Evolutionary conservation across 257 asterid genomes (phyloP), one percentile per base, ranked within the genome.

Genomic region (Linaria vulgaris): DNA sequence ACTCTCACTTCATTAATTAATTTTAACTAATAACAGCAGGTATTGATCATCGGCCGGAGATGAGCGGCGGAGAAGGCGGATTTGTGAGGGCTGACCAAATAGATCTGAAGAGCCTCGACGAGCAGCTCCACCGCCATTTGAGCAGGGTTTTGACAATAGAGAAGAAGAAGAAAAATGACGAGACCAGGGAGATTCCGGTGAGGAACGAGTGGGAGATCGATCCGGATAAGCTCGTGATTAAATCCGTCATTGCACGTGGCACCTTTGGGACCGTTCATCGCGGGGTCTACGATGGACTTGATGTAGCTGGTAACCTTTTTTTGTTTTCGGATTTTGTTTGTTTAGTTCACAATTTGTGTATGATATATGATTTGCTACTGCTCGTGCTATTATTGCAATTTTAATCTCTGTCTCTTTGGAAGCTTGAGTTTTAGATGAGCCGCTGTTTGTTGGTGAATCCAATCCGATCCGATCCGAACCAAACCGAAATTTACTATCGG

Each of bases 181-280:
- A 72, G 67, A 49, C 46, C 49, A 83, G 77, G 54, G 88, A 82
- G 56, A 78, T 82, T 68, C 87, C 84, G 27, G 74, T 77, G 38
- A 82, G 75, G 78, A 73, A 76, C 20, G 87, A 70, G 14, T 86
- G 96, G 96, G 96, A 88, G 72, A 88, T 88, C 59, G 95, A 88
- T 25, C 80, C 92, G 6, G 64, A 87, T 0, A 88, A 86, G 72
- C 87, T 88, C 20, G 68, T 79, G 13, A 76, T 88, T 76, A 82
- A 84, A 68, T 72, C 80, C 55, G 81, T 80, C 66, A 69, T 88
- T 49, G 95, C 94, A 65, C 90, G 92, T 34, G 94, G 95, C 73
- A 80, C 94, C 25, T 86, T 79, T 44, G 96, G 95, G 11, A 86
- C 92, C 39, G 96, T 88, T 63, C 90, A 88, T 76, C 96, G 94